These are phyloP conservation scores for Amborella trichopoda DNA, from an alignment of 164 flowering plant species.

Conservation along the genomic window DNA sequence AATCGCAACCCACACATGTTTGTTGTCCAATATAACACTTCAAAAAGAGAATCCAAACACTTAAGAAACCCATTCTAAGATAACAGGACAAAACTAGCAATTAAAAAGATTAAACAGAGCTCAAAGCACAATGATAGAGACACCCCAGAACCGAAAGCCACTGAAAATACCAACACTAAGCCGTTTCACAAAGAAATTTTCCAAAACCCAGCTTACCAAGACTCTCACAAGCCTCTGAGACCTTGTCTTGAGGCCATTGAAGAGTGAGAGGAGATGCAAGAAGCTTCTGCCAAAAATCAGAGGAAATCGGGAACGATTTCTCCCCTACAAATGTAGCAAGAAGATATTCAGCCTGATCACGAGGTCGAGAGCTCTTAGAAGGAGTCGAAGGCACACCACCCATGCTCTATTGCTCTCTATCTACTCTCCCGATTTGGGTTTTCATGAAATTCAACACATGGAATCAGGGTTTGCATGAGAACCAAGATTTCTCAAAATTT, in stretches of 20 bases:
- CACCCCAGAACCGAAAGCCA: no score
- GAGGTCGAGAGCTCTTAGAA: slow-evolving; percentile 31
- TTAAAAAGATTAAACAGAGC: no score
- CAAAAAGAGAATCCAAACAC: no score
- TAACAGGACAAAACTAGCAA: no score
- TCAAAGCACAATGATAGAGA: no score
- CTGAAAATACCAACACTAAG: no score
- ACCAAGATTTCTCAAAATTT: background rate
- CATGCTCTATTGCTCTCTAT: slow-evolving; percentile 20
- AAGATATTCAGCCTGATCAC: slow-evolving; percentile 67
- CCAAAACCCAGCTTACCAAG: slow-evolving; percentile 35
- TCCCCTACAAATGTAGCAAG: slow-evolving; percentile 71
- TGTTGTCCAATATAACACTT: no score
- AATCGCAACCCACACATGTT: no score
- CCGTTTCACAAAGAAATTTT: no score
- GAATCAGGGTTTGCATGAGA: background rate
- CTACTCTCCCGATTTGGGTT: background rate
- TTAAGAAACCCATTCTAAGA: no score
- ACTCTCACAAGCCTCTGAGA: slow-evolving; percentile 54
- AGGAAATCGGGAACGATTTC: slow-evolving; percentile 56
- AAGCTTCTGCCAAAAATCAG: slow-evolving; percentile 87
- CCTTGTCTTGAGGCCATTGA: slow-evolving; percentile 55
- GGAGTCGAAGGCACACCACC: slow-evolving; percentile 89
- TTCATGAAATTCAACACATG: background rate
- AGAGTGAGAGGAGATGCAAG: slow-evolving; percentile 71